A percentile compares a stretch with the other conserved stretches of the same genome.
phyloP scores from a whole-genome alignment of 352 stramenopile genomes.

The Pythium monospermum region DNA sequence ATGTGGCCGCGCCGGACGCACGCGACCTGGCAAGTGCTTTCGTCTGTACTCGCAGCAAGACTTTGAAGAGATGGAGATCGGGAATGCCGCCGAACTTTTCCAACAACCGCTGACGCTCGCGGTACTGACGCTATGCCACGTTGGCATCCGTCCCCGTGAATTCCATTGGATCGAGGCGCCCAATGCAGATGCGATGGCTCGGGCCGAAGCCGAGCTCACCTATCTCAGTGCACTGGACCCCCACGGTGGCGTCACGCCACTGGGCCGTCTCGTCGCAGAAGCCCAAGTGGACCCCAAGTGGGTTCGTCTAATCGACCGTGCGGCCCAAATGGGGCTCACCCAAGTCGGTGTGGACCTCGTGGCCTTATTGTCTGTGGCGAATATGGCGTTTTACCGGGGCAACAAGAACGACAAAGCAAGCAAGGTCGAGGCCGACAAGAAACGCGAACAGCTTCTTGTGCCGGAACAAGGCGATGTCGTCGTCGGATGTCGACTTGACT shows the following conservation, averaged over 20 bases:
- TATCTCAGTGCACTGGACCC: constrained; percentile 15
- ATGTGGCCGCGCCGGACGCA: constrained; percentile 61
- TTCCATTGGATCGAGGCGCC: constrained; percentile 24
- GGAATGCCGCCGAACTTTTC: constrained; percentile 21
- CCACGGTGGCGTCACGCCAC: constrained; percentile 6
- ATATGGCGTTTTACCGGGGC: constrained; percentile 16
- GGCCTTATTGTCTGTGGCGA: constrained; percentile 15
- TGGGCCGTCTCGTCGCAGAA: constrained; percentile 17
- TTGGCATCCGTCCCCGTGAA: constrained; percentile 10
- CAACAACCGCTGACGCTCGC: constrained; percentile 20
- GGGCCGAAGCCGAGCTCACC: constrained; percentile 16
- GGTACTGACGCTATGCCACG: constrained; percentile 18
- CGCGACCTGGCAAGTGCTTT: constrained; percentile 91
- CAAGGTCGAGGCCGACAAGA: constrained; percentile 16
- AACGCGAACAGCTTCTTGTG: constrained; percentile 11
- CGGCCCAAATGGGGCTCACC: background rate
- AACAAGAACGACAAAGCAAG: constrained; percentile 20
- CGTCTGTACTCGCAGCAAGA: constrained; percentile 31
- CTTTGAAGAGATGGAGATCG: constrained; percentile 28
- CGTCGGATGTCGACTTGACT: constrained; percentile 1
- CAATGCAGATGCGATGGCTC: constrained; percentile 11
- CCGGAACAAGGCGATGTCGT: constrained; percentile 20
- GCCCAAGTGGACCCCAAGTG: constrained; percentile 20
- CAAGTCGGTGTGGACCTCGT: constrained; percentile 19
- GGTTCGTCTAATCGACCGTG: constrained; percentile 16